These are phyloP conservation scores for Colletotrichum karsti DNA, from an alignment of 2,329 filamentous ascomycete genomes.

Conservation along the genomic window DNA sequence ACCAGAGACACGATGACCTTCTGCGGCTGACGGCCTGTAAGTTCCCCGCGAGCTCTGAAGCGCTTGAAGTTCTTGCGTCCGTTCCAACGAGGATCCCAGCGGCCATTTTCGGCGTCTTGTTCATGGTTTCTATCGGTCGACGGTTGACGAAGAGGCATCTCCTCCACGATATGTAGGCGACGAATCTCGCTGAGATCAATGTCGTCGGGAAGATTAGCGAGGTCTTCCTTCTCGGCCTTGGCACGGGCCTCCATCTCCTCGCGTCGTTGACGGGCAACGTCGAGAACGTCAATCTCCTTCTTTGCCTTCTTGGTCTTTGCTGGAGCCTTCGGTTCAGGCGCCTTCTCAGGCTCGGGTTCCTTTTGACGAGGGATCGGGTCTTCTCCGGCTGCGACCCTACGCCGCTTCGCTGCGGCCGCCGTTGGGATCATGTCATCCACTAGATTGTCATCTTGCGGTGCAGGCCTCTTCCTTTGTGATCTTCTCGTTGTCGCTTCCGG, in stretches of 20 bases:
- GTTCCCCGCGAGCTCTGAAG: constrained; percentile 71
- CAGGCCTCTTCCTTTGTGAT: constrained; percentile 55
- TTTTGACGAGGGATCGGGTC: constrained; percentile 48
- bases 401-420: constrained; percentile 80
- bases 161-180: constrained; percentile 78
- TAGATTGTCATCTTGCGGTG: constrained; percentile 59
- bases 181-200: constrained; percentile 79
- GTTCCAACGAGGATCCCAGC: constrained; percentile 93
- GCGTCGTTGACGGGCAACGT: constrained; percentile 67
- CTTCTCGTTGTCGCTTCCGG: constrained; percentile 30
- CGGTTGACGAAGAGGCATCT: constrained; percentile 69
- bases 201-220: constrained; percentile 63
- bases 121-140: constrained; percentile 50
- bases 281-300: constrained; percentile 74
- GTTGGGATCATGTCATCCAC: constrained; percentile 81
- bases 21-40: constrained; percentile 48
- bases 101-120: constrained; percentile 59
- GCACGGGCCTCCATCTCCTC: constrained; percentile 74
- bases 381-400: constrained; percentile 69
- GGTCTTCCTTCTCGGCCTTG: constrained; percentile 61
- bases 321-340: constrained; percentile 33
- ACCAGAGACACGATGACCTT: constrained; percentile 75
- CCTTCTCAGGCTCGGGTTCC: constrained; percentile 35
- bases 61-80: constrained; percentile 96
- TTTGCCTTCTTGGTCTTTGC: constrained; percentile 57